phyloP scores from a whole-genome alignment of 768 basidiomycete species.

The Porpolomopsis calyptriformis region DNA sequence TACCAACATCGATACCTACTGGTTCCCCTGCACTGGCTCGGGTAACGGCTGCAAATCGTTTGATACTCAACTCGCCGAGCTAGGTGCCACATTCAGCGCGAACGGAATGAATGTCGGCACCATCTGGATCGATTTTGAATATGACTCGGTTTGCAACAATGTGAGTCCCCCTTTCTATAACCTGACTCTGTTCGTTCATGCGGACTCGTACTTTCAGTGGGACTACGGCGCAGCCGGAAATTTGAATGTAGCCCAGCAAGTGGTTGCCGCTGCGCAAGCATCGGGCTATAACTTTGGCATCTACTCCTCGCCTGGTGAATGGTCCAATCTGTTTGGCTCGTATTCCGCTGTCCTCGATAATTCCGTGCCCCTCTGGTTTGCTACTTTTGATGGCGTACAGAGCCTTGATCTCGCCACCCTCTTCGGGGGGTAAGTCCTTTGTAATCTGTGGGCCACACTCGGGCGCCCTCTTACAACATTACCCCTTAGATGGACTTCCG shows the following conservation, averaged over 20 bases:
- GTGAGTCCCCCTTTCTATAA: too few relatives aligned
- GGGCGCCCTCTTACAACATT: not conserved
- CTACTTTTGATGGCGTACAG: not conserved
- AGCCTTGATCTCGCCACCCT: not conserved
- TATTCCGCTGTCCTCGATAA: not conserved
- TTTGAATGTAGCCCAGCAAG: not conserved
- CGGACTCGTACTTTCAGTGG: not conserved
- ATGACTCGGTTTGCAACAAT: not conserved
- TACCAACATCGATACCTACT: not conserved
- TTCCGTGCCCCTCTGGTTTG: not conserved
- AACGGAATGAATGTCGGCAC: not conserved
- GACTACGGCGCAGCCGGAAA: not conserved
- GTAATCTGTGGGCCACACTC: not conserved
- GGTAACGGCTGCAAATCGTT: not conserved
- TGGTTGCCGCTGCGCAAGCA: not conserved
- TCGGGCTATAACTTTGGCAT: slow-evolving; percentile 1
- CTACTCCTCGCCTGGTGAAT: not conserved
- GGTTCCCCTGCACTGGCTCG: not conserved
- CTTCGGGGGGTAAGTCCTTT: not conserved
- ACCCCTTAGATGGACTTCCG: not conserved
- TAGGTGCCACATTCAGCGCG: not conserved
- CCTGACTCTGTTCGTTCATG: too few relatives aligned
- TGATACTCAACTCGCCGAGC: not conserved
- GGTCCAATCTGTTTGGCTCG: not conserved
- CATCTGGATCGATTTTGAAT: not conserved